Base-by-base conservation (phyloP, 225 moss, liverwort and hornwort genomes). In the Physcomitrium patens region DNA sequence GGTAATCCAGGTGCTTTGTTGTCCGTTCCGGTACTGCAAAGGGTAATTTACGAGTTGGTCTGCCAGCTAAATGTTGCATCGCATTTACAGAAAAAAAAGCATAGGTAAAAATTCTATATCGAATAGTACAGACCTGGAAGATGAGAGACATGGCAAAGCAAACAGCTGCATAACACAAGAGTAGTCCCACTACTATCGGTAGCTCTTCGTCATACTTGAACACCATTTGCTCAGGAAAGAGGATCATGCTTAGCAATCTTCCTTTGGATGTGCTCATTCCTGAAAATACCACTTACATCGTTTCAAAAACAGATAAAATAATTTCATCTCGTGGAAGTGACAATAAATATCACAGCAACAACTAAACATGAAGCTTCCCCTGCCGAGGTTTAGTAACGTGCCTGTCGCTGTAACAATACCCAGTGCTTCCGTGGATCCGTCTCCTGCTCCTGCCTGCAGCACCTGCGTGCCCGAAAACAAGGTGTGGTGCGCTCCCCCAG, bases 171-270 rank as follows among this genome's bases (percentile, higher is more conserved):
- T 86, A 91, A 52, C 53, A 28, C 73, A 88, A 18, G 18, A 90
- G 71, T 66, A 83, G 10, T 47, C 88, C 47, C 54, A 86, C 72
- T 22, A 62, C 84, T 5, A 91, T 78, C 10, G 88, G 86, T 48
- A 91, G 86, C 73, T 91, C 88, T 76, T 91, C 90, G 24, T 91
- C 86, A 55, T 88, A 91, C 73, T 81, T 91, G 84, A 91, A 88
- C 23, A 88, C 80, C 90, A 91, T 86, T 57, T 79, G 67, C 68
- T 86, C 78, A 3, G 90, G 88, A 49, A 81, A 91, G 8, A 91
- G 79, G 47, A 91, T 91, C 55, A 61, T 76, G 18, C 88, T 82
- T n/a, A 91, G 76, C 78, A 91, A 69, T 55, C 68, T 79, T 0
- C 90, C 90, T 80, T 82, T 91, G 1, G 86, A 86, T 58, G 90